Conservation (phyloP, 345 rosid genomes). For the Moricandia arvensis region DNA sequence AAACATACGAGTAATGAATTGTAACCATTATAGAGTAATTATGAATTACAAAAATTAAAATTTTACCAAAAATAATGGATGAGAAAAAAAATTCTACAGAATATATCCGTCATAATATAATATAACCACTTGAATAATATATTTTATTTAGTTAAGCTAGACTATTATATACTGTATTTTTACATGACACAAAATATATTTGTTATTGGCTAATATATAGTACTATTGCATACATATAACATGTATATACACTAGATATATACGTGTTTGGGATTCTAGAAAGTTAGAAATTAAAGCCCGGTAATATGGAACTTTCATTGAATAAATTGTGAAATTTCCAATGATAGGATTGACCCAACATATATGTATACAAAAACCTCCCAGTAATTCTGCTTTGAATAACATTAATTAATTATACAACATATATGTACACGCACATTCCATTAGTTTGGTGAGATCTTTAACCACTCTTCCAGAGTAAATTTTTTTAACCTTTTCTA, state of each 20-base stretch:
- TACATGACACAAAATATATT: neutral
- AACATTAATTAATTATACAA: neutral
- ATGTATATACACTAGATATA: neutral
- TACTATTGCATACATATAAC: neutral
- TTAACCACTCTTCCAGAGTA: conserved; percentile 36
- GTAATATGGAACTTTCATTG: neutral
- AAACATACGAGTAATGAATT: neutral
- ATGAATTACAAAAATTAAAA: neutral
- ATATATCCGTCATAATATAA: too few species aligned
- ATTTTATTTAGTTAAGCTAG: neutral
- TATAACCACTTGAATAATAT: neutral
- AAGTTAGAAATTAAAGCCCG: conserved; percentile 4
- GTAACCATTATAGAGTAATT: neutral
- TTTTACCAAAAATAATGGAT: too few species aligned
- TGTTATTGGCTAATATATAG: too few species aligned
- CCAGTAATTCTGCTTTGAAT: conserved; percentile 16
- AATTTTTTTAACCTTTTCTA: conserved; percentile 17
- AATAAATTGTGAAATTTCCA: neutral
- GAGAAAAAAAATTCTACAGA: too few species aligned
- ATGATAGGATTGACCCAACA: conserved; percentile 33
- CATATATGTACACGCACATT: too few species aligned
- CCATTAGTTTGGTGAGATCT: conserved; percentile 33
- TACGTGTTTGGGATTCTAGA: conserved; percentile 26
- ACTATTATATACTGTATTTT: neutral
- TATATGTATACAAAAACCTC: neutral